phyloP scores from a whole-genome alignment of 139 green algal species.

The Volvox africanus region DNA sequence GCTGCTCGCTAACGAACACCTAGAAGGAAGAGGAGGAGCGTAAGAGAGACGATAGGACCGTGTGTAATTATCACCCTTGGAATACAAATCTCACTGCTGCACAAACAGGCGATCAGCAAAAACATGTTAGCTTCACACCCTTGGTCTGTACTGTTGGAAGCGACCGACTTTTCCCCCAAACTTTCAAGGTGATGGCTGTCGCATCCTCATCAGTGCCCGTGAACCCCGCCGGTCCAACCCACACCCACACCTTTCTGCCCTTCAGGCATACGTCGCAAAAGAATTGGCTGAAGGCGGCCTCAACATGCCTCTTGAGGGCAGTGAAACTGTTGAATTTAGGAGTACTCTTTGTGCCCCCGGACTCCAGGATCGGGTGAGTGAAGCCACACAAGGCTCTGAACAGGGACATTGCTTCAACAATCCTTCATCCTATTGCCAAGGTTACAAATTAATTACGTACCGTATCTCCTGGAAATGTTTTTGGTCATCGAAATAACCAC shows the following conservation, averaged over 20 bases:
- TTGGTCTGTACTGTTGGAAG: too few relatives aligned
- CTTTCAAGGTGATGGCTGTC: too few relatives aligned
- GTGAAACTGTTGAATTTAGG: constrained; percentile 67
- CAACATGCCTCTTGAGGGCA: constrained; percentile 80
- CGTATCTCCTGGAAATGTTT: constrained; percentile 83
- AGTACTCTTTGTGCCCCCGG: neutral
- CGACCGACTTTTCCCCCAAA: too few relatives aligned
- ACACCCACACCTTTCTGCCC: constrained; percentile 80
- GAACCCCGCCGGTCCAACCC: too few relatives aligned
- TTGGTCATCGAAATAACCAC: constrained; percentile 92
- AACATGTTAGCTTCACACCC: too few relatives aligned
- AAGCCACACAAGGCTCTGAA: constrained; percentile 80
- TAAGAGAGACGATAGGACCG: too few relatives aligned
- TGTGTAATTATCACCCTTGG: too few relatives aligned
- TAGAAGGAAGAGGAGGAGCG: constrained; percentile 45
- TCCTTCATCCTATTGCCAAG: neutral
- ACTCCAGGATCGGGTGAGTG: constrained; percentile 77
- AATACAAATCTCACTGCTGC: too few relatives aligned
- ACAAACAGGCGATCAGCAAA: too few relatives aligned
- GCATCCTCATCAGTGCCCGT: too few relatives aligned
- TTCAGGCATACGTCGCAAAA: constrained; percentile 96
- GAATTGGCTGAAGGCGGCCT: constrained; percentile 67
- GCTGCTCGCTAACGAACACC: constrained; percentile 94
- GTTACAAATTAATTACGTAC: constrained; percentile 38
- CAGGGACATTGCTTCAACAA: neutral